Evolutionary conservation across 2,329 filamentous ascomycete genomes (phyloP).

Genomic region (Triangularia setosa): DNA sequence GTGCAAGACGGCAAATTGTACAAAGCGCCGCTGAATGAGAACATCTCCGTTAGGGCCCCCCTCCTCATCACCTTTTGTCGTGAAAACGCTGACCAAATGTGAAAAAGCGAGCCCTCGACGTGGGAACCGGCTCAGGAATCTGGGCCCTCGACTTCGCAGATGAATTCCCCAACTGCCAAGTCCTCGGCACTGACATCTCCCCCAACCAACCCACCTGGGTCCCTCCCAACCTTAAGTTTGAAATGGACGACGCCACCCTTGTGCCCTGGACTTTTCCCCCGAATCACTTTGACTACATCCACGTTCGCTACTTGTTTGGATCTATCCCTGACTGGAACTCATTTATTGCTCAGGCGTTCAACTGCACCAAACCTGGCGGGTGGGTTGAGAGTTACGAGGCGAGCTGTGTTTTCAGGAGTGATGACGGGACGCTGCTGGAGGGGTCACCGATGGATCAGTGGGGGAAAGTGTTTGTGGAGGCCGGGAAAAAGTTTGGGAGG

Average conservation of each 20-base stretch:
- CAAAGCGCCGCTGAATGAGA: constrained; percentile 10
- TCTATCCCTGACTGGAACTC: constrained; percentile 30
- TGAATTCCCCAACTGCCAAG: constrained; percentile 11
- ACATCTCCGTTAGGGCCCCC: neutral
- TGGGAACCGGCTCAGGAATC: neutral
- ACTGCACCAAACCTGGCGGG: constrained; percentile 51
- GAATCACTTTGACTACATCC: constrained; percentile 32
- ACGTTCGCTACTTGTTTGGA: constrained; percentile 31
- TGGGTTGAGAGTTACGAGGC: constrained; percentile 28
- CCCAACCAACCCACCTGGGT: constrained; percentile 56
- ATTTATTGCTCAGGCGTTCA: constrained; percentile 37
- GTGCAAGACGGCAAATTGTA: constrained; percentile 11
- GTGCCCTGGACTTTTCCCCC: constrained; percentile 24
- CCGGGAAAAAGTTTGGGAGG: constrained; percentile 15
- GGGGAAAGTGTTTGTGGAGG: constrained; percentile 22
- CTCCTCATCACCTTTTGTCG: neutral
- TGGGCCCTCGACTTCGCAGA: constrained; percentile 19
- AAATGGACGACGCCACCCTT: constrained; percentile 28
- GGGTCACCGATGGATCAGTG: constrained; percentile 25
- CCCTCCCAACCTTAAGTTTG: constrained; percentile 51
- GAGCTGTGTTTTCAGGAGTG: constrained; percentile 22
- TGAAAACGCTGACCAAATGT: neutral
- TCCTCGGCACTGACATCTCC: constrained; percentile 47
- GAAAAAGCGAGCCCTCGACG: neutral
- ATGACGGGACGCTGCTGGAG: constrained; percentile 27